A percentile compares a stretch with the other conserved stretches of the same genome.
phyloP scores from a whole-genome alignment of 148 eudicot species.

The Polygonum maritimum region DNA sequence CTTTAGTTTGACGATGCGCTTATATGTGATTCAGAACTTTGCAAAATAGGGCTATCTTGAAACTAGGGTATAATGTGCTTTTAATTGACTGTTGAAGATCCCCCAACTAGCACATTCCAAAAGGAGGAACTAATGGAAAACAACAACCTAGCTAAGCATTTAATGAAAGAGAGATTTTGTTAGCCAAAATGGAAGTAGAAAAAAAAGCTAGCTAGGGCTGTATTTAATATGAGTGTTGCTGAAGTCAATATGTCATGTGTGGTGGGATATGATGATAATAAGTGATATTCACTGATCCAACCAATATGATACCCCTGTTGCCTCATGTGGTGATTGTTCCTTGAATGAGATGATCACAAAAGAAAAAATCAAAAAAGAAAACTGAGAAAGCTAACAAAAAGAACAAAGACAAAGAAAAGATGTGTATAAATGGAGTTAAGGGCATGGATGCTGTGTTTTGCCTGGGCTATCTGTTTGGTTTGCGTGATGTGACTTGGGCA shows the following conservation, averaged over 20 bases:
- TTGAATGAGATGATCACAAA: background rate
- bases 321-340: slow-evolving; percentile 9
- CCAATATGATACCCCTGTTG: background rate
- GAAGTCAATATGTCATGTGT: background rate
- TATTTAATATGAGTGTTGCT: background rate
- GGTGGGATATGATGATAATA: background rate
- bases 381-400: background rate
- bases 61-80: background rate
- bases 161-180: background rate
- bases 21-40: background rate
- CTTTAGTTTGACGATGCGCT: too few species aligned
- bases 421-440: background rate
- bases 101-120: background rate
- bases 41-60: background rate
- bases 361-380: background rate
- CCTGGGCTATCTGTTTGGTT: background rate
- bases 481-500: background rate
- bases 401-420: background rate
- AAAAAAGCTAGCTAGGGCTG: background rate
- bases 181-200: background rate
- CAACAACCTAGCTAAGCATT: background rate
- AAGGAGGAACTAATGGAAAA: background rate
- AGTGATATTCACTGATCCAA: background rate
- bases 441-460: background rate
- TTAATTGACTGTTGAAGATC: background rate